phyloP scores from a whole-genome alignment of 805 yeast species.

The Starmerella gropengiesseri region DNA sequence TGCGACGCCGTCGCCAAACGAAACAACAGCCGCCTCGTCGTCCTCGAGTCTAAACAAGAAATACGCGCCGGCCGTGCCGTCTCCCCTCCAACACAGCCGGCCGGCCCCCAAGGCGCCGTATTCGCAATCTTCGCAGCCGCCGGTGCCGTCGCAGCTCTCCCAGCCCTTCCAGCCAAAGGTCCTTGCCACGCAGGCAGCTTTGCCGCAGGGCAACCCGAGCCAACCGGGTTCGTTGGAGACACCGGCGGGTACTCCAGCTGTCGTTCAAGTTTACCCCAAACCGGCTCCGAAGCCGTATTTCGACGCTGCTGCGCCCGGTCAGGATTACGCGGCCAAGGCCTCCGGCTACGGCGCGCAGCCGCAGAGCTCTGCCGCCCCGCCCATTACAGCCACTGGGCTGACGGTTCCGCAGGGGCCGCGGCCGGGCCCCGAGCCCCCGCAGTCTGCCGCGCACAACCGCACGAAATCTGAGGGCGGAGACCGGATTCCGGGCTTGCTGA shows the following conservation, averaged over 20 bases:
- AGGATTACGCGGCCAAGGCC: too few relatives aligned
- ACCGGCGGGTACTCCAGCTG: too few relatives aligned
- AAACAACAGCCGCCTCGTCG: neutral
- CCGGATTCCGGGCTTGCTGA: conserved; percentile 25
- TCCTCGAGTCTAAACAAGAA: conserved; percentile 6
- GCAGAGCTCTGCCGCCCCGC: too few relatives aligned
- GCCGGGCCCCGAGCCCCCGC: neutral
- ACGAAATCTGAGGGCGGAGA: conserved; percentile 29
- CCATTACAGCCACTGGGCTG: neutral
- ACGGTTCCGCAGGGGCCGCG: conserved; percentile 1
- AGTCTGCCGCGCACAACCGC: conserved; percentile 17
- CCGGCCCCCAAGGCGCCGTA: conserved; percentile 21
- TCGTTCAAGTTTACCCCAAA: too few relatives aligned
- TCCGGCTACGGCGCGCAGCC: neutral
- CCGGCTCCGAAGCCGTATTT: too few relatives aligned
- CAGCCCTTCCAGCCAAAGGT: too few relatives aligned
- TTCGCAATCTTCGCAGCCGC: too few relatives aligned
- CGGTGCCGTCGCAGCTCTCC: conserved; percentile 1
- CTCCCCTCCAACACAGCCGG: conserved; percentile 15
- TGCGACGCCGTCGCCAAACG: neutral
- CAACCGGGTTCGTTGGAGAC: too few relatives aligned
- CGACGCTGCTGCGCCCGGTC: too few relatives aligned
- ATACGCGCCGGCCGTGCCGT: conserved; percentile 12
- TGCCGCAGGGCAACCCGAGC: too few relatives aligned
- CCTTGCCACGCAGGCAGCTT: too few relatives aligned